Base-by-base conservation (phyloP, 371 early-diverging fungal genomes). In the Mortierella sp. region DNA sequence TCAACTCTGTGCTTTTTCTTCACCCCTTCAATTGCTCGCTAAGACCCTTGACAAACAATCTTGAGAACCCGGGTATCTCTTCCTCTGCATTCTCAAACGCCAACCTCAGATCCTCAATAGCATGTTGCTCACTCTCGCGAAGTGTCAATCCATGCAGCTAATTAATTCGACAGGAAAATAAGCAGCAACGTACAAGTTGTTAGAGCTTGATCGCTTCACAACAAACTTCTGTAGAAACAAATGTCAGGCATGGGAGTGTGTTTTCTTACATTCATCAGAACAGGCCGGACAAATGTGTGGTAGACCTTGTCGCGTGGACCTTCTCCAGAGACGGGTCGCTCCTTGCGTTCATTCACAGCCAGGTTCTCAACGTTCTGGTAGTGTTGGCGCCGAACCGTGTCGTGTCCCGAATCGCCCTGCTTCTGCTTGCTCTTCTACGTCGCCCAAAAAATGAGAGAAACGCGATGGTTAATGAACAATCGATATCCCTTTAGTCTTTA, bases 11-110 rank as follows among this genome's bases (percentile, higher is more conserved):
- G 61, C 61, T 11, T 16, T 63, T 26, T 37, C 14, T 50, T 61
- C 55, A 83, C 39, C 79, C 83, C 39, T 75, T 72, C 31, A 83
- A 34, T 41, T 71, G 78, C 66, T 83, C 79, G 53, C 79, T 78
- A 40, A 86, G 65, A 29, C 82, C 91, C 76, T 91, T 89, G 68
- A 91, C 88, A 63, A 93, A 85, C 37, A 85, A 68, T 58, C 90
- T 90, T 5, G 91, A 83, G 44, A 91, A 87, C 10, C 92, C 92
- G 1, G 93, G 93, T 40, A 88, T 87, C 76, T 92, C 92, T 26
- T 86, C 85, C 70, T 93, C 93, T n/a, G 89, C 92, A 63, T 86
- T 86, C 45, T 91, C 89, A 53, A 93, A 91, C 37, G 93, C 88
- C 73, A 87, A 74, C 79, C 85, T 87, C 40, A 93, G 74, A 13